phyloP scores from a whole-genome alignment of 2,329 filamentous ascomycete species.

The Sporothrix protearum region DNA sequence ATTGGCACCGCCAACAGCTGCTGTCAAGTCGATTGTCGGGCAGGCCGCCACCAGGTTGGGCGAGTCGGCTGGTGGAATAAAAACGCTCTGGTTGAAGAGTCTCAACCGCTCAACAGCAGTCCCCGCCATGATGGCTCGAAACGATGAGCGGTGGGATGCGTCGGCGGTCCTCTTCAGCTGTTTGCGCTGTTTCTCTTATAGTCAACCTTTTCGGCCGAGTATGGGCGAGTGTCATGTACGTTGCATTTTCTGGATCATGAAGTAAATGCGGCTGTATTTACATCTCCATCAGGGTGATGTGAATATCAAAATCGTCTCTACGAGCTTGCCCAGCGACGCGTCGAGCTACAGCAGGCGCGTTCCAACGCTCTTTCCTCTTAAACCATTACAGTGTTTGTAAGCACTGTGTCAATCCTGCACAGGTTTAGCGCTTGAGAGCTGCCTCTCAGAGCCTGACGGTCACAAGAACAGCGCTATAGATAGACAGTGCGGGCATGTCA shows the following conservation, averaged over 20 bases:
- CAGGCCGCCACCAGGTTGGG: constrained; percentile 67
- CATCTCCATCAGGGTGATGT: background rate
- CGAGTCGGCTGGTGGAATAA: constrained; percentile 51
- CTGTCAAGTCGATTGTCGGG: constrained; percentile 80
- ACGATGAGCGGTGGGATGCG: background rate
- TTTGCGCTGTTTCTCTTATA: background rate
- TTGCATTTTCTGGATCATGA: background rate
- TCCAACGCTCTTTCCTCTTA: background rate
- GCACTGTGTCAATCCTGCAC: background rate
- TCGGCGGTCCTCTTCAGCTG: background rate
- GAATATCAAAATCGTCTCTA: background rate
- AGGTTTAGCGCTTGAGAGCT: background rate
- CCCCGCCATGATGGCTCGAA: constrained; percentile 7
- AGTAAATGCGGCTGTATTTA: background rate
- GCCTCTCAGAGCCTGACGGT: background rate
- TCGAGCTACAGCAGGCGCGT: constrained; percentile 19
- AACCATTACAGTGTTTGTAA: constrained; percentile 7
- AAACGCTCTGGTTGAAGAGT: constrained; percentile 55
- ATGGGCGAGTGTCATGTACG: background rate
- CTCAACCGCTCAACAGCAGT: constrained; percentile 33
- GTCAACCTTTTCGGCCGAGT: no score
- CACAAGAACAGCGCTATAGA: background rate
- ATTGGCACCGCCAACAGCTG: constrained; percentile 62
- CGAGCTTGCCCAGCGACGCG: constrained; percentile 16
- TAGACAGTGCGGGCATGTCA: background rate